phyloP scores from a whole-genome alignment of 2,329 filamentous ascomycete genomes.

The Zasmidium angulare region DNA sequence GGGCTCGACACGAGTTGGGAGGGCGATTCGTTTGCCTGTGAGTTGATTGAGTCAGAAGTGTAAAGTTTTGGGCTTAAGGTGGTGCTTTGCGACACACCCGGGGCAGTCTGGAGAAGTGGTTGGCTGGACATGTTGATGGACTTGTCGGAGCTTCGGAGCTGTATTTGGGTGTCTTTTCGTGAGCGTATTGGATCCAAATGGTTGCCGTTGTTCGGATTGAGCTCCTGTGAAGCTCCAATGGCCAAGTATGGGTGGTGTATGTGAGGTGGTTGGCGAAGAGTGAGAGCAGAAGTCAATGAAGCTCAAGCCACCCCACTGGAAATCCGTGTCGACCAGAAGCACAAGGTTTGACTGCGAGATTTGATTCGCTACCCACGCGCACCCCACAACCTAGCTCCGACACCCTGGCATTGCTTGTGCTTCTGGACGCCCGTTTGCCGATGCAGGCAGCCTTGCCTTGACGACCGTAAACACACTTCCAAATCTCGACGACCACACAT shows the following conservation, averaged over 20 bases:
- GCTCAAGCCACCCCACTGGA: background rate
- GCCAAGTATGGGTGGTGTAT: background rate
- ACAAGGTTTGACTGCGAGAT: background rate
- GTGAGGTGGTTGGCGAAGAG: background rate
- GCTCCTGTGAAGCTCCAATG: background rate
- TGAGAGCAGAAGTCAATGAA: background rate
- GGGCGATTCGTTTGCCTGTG: constrained; percentile 93
- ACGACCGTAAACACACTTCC: background rate
- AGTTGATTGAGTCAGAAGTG: constrained; percentile 10
- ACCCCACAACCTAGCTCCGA: background rate
- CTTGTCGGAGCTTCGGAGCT: constrained; percentile 1
- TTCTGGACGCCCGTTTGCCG: background rate
- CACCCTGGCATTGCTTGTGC: background rate
- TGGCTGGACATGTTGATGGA: constrained; percentile 78
- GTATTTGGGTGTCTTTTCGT: background rate
- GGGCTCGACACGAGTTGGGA: constrained; percentile 95
- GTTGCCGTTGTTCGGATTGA: background rate
- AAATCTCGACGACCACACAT: background rate
- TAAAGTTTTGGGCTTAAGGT: constrained; percentile 12
- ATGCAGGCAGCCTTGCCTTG: background rate
- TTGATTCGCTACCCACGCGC: background rate
- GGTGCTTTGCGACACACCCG: constrained; percentile 59
- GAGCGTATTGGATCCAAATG: no score
- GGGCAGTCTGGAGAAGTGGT: constrained; percentile 90
- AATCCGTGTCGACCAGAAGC: background rate